phyloP scores from a whole-genome alignment of 2,329 filamentous ascomycete genomes.

The Coniosporium tulheliwenetii region DNA sequence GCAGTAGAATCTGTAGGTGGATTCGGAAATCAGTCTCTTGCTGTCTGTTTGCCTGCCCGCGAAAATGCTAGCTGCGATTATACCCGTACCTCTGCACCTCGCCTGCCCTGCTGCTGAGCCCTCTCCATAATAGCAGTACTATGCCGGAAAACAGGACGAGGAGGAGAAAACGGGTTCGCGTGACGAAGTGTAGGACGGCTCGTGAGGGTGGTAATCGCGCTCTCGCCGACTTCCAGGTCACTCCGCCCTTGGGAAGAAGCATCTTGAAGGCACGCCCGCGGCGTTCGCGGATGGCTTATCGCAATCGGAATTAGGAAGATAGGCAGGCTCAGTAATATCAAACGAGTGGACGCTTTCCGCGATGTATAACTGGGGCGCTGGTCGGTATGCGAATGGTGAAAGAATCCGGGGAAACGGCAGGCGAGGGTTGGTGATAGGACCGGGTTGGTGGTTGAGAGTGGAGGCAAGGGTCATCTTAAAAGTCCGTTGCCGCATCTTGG shows the following conservation, averaged over 20 bases:
- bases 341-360: too few species aligned
- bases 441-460: too few species aligned
- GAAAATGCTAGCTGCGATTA: neutral
- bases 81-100: slow-evolving; percentile 74
- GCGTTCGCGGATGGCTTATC: slow-evolving; percentile 3
- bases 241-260: slow-evolving; percentile 80
- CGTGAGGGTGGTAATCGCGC: slow-evolving; percentile 63
- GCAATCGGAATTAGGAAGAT: too few species aligned
- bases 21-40: slow-evolving; percentile 10
- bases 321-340: too few species aligned
- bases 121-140: slow-evolving; percentile 74
- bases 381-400: neutral
- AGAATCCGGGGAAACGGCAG: too few species aligned
- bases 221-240: slow-evolving; percentile 84
- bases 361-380: neutral
- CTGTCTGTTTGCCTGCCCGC: too few species aligned
- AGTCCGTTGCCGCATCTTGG: too few species aligned
- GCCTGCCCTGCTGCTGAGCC: slow-evolving; percentile 61
- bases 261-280: slow-evolving; percentile 31
- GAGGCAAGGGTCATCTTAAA: too few species aligned
- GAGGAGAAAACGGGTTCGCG: slow-evolving; percentile 63
- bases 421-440: too few species aligned
- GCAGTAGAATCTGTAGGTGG: slow-evolving; percentile 68
- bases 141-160: slow-evolving; percentile 54
- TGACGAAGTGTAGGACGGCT: slow-evolving; percentile 46